Evolutionary conservation across 345 rosid genomes (phyloP).

Genomic region (Brassica juncea): DNA sequence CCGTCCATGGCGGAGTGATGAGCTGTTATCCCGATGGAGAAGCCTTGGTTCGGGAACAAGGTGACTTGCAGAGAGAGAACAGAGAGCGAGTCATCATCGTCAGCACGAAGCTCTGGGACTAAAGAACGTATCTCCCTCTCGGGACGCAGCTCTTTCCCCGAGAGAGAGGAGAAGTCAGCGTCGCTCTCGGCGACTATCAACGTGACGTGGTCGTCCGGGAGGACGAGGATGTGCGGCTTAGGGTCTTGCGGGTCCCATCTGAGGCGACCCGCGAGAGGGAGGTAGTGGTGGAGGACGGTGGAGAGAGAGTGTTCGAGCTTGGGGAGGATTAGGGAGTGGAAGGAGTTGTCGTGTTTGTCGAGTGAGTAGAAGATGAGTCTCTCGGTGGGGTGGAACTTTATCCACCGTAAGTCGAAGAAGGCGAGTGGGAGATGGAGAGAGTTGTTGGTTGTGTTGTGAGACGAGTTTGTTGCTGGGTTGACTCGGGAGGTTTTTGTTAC

Average conservation of each 20-base stretch:
- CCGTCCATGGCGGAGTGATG: conserved; percentile 40
- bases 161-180: conserved; percentile 23
- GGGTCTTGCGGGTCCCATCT: conserved; percentile 29
- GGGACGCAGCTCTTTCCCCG: conserved; percentile 15
- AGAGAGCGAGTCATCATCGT: neutral
- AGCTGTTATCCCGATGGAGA: conserved; percentile 27
- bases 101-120: conserved; percentile 12
- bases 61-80: conserved; percentile 29
- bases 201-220: conserved; percentile 27
- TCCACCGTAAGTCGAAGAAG: conserved; percentile 27
- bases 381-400: conserved; percentile 18
- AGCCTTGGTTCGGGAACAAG: conserved; percentile 30
- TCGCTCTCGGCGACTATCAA: conserved; percentile 37
- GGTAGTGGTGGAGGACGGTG: conserved; percentile 39
- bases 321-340: conserved; percentile 34
- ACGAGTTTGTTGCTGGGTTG: conserved; percentile 19
- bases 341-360: neutral
- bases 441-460: neutral
- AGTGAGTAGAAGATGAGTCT: conserved; percentile 36
- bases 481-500: conserved; percentile 22
- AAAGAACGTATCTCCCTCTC: conserved; percentile 26
- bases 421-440: conserved; percentile 36
- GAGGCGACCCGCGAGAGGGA: conserved; percentile 44
- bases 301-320: conserved; percentile 43
- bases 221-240: conserved; percentile 34